Base-by-base conservation (phyloP, 768 basidiomycete genomes). In the Podaxis sp. region DNA sequence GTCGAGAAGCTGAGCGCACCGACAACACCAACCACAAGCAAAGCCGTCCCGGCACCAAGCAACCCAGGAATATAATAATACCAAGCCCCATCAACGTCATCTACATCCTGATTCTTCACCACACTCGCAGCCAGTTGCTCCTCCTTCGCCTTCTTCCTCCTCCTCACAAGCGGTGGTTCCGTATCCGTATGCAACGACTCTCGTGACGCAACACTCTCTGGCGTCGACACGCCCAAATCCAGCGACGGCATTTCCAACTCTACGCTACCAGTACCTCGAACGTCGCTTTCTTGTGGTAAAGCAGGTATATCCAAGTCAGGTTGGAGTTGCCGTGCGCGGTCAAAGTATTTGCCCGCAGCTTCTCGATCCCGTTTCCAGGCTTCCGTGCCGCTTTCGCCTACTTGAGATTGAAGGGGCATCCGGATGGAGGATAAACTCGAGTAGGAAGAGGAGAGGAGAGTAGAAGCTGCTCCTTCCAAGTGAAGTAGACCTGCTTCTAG, bases 11-110 rank as follows among this genome's bases (percentile, higher is more conserved):
- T 90, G 66, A 93, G 73, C 5, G 88, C 88, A 2, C 91, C 90
- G 22, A 93, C 87, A 38, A 90, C 87, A 0, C 89, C 89, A 22
- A 91, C 87, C 22, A 92, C 88, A 48, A 92, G 79, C 60, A 93
- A 70, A 49, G 91, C 91, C 22, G 91, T 92, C n/a, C 91, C 91
- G 26, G 91, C 91, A 8, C 91, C 91, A 6, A 93, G 86, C 65
- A 93, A 72, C 26, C 89, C 87, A 3, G 91, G 91, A 44, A 93
- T 76, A 64, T 91, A 90, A 54, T 93, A 68, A 68, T 91, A 93
- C 91, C 91, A 93, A 24, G 89, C 81, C 72, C 79, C 84, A 60
- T 91, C 89, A 41, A 88, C 78, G 38, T 87, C 86, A 22, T 85
- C 84, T 55, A 82, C 69, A 62, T 82, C 81, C 49, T 79, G 72